Base-by-base conservation (phyloP, 192 early-diverging fungal genomes). In the Chytriomyces sp. region DNA sequence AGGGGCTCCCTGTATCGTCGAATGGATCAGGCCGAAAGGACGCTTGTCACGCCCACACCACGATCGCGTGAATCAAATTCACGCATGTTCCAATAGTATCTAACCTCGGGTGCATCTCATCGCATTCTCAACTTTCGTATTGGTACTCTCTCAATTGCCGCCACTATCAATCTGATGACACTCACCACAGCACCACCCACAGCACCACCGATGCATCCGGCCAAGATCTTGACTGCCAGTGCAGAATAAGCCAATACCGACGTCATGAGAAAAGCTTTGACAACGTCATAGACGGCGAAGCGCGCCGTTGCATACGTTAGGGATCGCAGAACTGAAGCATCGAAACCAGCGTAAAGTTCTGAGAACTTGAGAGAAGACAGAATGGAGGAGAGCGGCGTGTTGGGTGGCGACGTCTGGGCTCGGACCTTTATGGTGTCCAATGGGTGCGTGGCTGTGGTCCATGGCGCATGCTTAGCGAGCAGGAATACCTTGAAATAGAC, bases 361-460 rank as follows among this genome's bases (percentile, higher is more conserved):
- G 22, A 41, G 2, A 36, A 2, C 0, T 41, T 19, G 12, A 39
- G 3, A 17, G 12, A 19, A 17, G 55, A 34, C 0, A 44, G 7
- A 31, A 57, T n/a, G 2, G 12, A 22, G 4, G 5, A 2, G 4
- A 41, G 5, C 7, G 56, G 19, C 30, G 38, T 2, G 10, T 26
- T 40, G 12, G 68, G 22, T 39, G 56, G 12, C 14, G 68, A 17
- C 34, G 37, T 70, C 52, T 70, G 68, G 36, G 59, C 8, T 28
- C 75, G 31, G 19, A 79, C 65, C 41, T 79, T 77, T 5, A 77
- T 12, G 6, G 68, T 79, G 39, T 77, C 78, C 3, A 80, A 49
- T 26, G 78, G 78, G 52, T 78, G 75, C 8, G 78, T 79, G 49
- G 31, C 25, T 0, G 78, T 17, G 10, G 70, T 62, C 77, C 8